A percentile compares a stretch with the other conserved stretches of the same genome.
phyloP scores from a whole-genome alignment of 2,329 filamentous ascomycete genomes.

The Diaporthe aspalathi region DNA sequence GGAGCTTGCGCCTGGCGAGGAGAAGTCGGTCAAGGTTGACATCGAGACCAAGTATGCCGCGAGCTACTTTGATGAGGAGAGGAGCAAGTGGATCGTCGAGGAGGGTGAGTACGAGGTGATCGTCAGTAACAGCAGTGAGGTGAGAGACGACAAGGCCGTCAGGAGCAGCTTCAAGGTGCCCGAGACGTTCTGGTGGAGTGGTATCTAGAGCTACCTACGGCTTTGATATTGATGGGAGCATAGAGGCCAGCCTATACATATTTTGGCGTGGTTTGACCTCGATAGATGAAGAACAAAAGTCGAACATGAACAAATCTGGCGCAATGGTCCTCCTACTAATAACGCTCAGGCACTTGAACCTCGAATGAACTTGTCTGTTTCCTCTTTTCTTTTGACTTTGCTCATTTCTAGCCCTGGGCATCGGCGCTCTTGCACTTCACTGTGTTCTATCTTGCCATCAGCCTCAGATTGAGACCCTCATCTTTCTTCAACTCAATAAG shows the following conservation, averaged over 20 bases:
- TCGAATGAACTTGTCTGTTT: not conserved
- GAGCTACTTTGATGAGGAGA: constrained; percentile 77
- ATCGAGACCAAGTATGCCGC: constrained; percentile 73
- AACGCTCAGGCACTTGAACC: not conserved
- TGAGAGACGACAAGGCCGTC: constrained; percentile 59
- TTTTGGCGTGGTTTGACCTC: not conserved
- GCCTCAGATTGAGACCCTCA: too few species aligned
- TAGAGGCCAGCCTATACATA: not conserved
- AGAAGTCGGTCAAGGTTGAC: constrained; percentile 65
- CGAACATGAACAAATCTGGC: not conserved
- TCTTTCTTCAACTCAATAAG: too few species aligned
- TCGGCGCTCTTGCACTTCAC: not conserved
- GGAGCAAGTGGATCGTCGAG: constrained; percentile 74
- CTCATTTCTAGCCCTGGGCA: not conserved
- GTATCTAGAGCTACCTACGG: constrained; percentile 60
- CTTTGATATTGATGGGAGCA: not conserved
- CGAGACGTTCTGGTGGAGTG: constrained; percentile 76
- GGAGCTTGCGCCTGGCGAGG: constrained; percentile 69
- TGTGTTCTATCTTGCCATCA: not conserved
- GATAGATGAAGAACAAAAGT: not conserved
- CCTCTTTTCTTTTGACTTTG: too few species aligned
- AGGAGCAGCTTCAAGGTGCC: constrained; percentile 65
- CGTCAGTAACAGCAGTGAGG: constrained; percentile 67
- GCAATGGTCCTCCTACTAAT: not conserved
- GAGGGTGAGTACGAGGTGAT: constrained; percentile 73